These are phyloP conservation scores for Fusarium sp. DNA, from an alignment of 2,329 filamentous ascomycete species.

Conservation along the genomic window DNA sequence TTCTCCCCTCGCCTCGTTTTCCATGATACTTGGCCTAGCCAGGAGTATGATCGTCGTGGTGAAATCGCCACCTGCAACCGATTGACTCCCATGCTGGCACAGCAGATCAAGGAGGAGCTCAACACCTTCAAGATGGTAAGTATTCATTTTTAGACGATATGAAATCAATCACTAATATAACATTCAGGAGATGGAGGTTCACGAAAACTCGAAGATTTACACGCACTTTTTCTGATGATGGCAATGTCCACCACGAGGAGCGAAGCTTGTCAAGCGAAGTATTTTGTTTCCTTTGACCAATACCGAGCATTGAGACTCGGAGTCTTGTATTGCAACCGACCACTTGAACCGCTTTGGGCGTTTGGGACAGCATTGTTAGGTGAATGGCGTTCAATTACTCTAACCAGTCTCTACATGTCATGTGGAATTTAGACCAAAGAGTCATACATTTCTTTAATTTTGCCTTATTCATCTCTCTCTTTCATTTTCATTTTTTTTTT, in stretches of 20 bases:
- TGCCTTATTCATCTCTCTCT: constrained; percentile 40
- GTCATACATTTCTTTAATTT: constrained; percentile 55
- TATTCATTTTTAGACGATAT: constrained; percentile 3
- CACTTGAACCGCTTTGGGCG: constrained; percentile 63
- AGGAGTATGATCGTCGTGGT: constrained; percentile 94
- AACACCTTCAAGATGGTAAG: constrained; percentile 95
- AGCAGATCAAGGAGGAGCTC: constrained; percentile 99
- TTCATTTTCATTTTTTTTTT: constrained; percentile 42
- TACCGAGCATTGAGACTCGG: constrained; percentile 45
- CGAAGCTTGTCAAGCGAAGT: constrained; percentile 41
- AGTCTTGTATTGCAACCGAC: constrained; percentile 64
- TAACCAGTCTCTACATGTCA: constrained; percentile 53
- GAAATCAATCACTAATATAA: constrained; percentile 53
- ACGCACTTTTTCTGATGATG: constrained; percentile 96
- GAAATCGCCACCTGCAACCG: constrained; percentile 98
- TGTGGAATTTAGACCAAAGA: constrained; percentile 52
- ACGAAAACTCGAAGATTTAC: constrained; percentile 98
- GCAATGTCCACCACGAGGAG: constrained; percentile 42
- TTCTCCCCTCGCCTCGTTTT: constrained; percentile 96
- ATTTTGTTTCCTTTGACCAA: constrained; percentile 46
- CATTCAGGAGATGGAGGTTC: constrained; percentile 96
- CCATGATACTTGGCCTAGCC: constrained; percentile 94
- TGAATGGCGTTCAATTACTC: constrained; percentile 65
- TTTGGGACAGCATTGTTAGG: constrained; percentile 70
- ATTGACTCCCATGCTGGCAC: constrained; percentile 93